Percentiles rank a stretch among this genome's conserved stretches.
phyloP scores from a whole-genome alignment of 139 green algal genomes.

The Chlamydomonas schloesseri region DNA sequence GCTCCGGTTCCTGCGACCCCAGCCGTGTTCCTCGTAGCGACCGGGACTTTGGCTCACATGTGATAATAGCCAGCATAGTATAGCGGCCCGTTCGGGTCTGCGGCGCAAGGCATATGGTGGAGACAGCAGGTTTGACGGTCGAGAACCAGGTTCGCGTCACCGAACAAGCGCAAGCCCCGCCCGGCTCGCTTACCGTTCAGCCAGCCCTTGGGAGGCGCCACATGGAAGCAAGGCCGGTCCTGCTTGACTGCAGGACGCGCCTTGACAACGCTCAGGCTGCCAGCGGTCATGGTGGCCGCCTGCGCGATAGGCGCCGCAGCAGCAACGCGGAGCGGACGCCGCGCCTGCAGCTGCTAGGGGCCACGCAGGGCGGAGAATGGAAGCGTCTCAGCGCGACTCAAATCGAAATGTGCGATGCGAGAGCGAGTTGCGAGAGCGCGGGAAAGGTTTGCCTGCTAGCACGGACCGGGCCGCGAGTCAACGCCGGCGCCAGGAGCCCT shows the following conservation, averaged over 20 bases:
- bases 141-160: too few species aligned
- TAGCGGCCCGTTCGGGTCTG: conserved; percentile 49
- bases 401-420: background rate
- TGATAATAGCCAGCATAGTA: conserved; percentile 71
- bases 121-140: background rate
- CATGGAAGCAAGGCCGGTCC: conserved; percentile 18
- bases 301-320: background rate
- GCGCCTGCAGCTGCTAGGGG: too few species aligned
- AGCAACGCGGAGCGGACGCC: background rate
- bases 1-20: too few species aligned
- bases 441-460: too few species aligned
- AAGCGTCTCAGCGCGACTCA: too few species aligned
- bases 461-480: too few species aligned
- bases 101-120: background rate
- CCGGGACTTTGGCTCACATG: conserved; percentile 50
- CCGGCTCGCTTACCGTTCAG: conserved; percentile 9
- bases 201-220: conserved; percentile 24
- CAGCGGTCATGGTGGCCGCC: background rate
- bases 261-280: background rate
- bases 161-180: background rate
- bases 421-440: too few species aligned
- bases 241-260: background rate
- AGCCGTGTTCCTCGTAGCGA: too few species aligned
- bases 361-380: background rate
- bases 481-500: too few species aligned